These are phyloP conservation scores for Orbilia oligospora DNA, from an alignment of 2,329 filamentous ascomycete species.

Conservation along the genomic window DNA sequence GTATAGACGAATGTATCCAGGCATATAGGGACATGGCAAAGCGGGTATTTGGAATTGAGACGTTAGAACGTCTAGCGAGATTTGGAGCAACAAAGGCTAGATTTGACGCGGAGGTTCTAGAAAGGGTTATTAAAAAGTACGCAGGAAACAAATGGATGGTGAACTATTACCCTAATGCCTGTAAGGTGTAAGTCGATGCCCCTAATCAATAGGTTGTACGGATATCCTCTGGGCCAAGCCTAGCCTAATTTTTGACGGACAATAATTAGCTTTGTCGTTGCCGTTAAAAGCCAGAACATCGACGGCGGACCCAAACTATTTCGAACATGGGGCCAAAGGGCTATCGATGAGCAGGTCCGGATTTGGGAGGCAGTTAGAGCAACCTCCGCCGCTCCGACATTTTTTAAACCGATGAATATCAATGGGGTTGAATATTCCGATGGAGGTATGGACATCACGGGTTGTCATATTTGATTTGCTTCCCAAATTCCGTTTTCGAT, in stretches of 20 bases:
- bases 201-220: neutral
- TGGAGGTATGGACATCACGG: neutral
- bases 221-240: no score
- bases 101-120: constrained; percentile 8
- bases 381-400: constrained; percentile 16
- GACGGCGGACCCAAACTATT: neutral
- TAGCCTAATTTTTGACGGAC: neutral
- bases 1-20: constrained; percentile 25
- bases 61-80: neutral
- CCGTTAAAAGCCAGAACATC: neutral
- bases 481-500: no score
- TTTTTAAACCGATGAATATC: constrained; percentile 3
- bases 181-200: constrained; percentile 10
- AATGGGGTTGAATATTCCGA: constrained; percentile 2
- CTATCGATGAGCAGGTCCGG: neutral
- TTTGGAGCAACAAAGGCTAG: constrained; percentile 1
- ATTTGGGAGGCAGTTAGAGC: constrained; percentile 28
- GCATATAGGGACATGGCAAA: constrained; percentile 27
- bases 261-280: neutral
- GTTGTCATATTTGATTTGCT: no score
- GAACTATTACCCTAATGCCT: constrained; percentile 15
- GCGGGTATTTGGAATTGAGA: constrained; percentile 8
- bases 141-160: constrained; percentile 4
- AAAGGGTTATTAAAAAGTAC: neutral
- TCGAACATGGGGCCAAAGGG: constrained; percentile 6